A percentile compares a stretch with the other conserved stretches of the same genome.
phyloP scores from a whole-genome alignment of 1,139 yeast genomes.

The Pichia sp. region DNA sequence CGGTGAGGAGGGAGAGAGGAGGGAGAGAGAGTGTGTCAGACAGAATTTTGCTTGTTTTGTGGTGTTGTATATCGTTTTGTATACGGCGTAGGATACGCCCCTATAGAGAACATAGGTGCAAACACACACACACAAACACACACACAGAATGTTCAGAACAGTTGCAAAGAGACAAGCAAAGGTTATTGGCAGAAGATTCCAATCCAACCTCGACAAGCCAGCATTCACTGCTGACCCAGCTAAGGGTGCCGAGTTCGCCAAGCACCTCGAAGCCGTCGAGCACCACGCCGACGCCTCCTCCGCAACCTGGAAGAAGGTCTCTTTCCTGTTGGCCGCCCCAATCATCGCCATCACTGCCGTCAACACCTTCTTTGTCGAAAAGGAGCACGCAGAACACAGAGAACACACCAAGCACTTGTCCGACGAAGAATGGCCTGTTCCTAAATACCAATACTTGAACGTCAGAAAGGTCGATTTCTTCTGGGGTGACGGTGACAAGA shows the following conservation, averaged over 20 bases:
- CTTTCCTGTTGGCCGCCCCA: conserved; percentile 77
- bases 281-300: conserved; percentile 79
- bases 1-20: background rate
- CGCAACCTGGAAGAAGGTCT: conserved; percentile 78
- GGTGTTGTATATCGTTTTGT: background rate
- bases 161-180: conserved; percentile 25
- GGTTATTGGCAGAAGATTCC: conserved; percentile 30
- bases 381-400: conserved; percentile 87
- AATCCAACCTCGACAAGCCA: conserved; percentile 28
- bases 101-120: background rate
- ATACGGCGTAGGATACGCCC: background rate
- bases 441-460: conserved; percentile 85
- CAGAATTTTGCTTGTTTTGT: background rate
- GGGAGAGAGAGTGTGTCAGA: background rate
- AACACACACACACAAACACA: background rate
- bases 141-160: conserved; percentile 27
- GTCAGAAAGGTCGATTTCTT: conserved; percentile 80
- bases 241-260: conserved; percentile 52
- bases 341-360: conserved; percentile 70
- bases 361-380: conserved; percentile 77
- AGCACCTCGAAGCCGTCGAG: conserved; percentile 48
- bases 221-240: conserved; percentile 39
- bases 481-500: conserved; percentile 99
- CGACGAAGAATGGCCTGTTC: conserved; percentile 86
- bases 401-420: conserved; percentile 69